Base-by-base conservation (phyloP, 257 asterid species). In the Parsonsia alboflavescens region DNA sequence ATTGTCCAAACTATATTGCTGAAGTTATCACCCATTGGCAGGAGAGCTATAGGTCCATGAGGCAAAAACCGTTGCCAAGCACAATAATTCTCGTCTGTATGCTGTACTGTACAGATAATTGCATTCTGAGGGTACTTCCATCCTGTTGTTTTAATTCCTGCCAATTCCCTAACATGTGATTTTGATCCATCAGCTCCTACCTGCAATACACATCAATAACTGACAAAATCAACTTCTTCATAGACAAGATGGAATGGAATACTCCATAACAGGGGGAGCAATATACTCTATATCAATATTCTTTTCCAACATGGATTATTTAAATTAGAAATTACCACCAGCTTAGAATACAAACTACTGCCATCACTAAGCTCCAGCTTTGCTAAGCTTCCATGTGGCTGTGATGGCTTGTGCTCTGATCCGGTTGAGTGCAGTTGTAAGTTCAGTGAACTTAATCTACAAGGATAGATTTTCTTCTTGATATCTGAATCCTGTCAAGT, bases 1-100 rank as follows among this genome's bases (percentile, higher is more conserved):
- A 92, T 92, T 70, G 98, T 89, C 99, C 99, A 95, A 66, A 95
- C 98, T 21, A 90, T 92, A 79, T 92, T 95, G 89, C 99, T 95
- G 88, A 85, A 95, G 10, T 82, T 89, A 70, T 88, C 90, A 16
- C 99, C 97, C 19, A 92, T 78, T 7, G 97, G 97, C 48, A 95
- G 86, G 71, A 95, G 97, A 46, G 99, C 99, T 45, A 95, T 89
- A 62, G 99, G 99, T 67, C 98, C 98, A 59, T 80, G 85, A 10
- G 92, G 96, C 39, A 95, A 83, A 79, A 95, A 95, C 46, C 98
- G 80, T 77, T 95, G 99, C 98, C 98, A 95, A 46, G 98, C 98
- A 80, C 98, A 88, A 42, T 44, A 73, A 67, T 87, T 95, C 76
- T 82, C 87, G 48, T 71, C 85, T 7, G 65, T 53, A 77, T 95